Evolutionary conservation across 495 filamentous ascomycete species (phyloP), one percentile per base, ranked within the genome.

Genomic region (Lophium mytilinum): DNA sequence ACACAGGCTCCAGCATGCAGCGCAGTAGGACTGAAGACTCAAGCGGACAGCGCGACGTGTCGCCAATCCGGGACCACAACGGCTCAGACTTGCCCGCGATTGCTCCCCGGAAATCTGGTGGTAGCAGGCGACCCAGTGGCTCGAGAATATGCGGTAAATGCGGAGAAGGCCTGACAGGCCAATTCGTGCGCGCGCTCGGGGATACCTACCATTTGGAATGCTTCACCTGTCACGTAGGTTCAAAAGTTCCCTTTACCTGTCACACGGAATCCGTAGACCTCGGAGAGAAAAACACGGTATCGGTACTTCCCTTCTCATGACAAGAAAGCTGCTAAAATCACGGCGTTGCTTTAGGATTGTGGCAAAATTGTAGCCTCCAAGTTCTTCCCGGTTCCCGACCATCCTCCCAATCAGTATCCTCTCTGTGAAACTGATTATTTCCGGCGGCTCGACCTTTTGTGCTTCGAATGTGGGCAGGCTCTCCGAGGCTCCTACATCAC

Each of bases 401-500:
- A 94, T 53, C 82, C 88, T 57, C 87, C 86, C 9, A 84, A 78
- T 30, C 94, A 96, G 71, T 97, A 95, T 69, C 94, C 93, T 0
- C 80, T 99, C 3, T 99, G 93, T 76, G 94, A 99, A 69, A 95
- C 85, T 4, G 94, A 99, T 72, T 99, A 97, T 68, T 99, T 99
- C 68, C 84, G 90, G 55, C 83, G 94, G 45, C 80, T 99, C 11
- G 88, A 91, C 56, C 79, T 99, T 24, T 75, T 99, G 19, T 99
- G 94, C 70, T 84, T 88, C 61, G 82, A 91, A 42, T 99, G 94
- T 71, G 89, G 89, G 58, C 89, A 89, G 47, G 94, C 94, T 49
- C 78, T 99, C 18, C 89, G 94, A 41, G 94, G 93, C 5, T 97
- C 94, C 18, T 99, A 99, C 68, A 99, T 99, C 62, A 99, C 94